A percentile compares a stretch with the other conserved stretches of the same genome.
Conservation (phyloP, 129 eudicot species). For the Flaveria trinervia region DNA sequence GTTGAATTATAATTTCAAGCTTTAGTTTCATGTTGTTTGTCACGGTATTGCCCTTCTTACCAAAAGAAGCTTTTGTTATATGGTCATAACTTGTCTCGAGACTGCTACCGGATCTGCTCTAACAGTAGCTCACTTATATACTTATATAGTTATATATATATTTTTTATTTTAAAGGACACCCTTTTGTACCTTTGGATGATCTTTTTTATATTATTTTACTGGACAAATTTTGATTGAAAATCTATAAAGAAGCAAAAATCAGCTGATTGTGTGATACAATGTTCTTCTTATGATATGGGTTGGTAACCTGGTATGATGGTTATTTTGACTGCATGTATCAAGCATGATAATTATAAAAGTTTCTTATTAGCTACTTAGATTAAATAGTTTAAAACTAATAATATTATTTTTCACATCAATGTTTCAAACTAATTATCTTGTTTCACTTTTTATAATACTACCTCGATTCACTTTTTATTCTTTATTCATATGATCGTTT, state of each 20-base stretch:
- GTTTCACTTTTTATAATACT: conserved; percentile 4
- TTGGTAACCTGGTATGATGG: background rate
- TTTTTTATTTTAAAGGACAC: background rate
- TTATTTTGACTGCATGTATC: conserved; percentile 4
- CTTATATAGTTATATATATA: too few relatives aligned
- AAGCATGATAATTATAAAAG: conserved; percentile 10
- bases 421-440: background rate
- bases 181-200: background rate
- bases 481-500: background rate
- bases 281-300: conserved; percentile 22
- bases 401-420: background rate
- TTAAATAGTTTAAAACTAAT: background rate
- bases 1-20: conserved; percentile 8
- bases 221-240: background rate
- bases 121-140: background rate
- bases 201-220: background rate
- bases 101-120: background rate
- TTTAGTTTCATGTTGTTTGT: background rate
- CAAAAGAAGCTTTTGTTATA: background rate
- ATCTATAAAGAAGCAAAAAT: background rate
- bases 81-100: background rate
- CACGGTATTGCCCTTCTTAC: too few relatives aligned
- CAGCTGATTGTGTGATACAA: background rate
- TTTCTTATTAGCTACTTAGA: background rate
- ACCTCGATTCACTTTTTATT: background rate